Conservation (phyloP, 164 flowering plant species). For the Cinnamomum chago region DNA sequence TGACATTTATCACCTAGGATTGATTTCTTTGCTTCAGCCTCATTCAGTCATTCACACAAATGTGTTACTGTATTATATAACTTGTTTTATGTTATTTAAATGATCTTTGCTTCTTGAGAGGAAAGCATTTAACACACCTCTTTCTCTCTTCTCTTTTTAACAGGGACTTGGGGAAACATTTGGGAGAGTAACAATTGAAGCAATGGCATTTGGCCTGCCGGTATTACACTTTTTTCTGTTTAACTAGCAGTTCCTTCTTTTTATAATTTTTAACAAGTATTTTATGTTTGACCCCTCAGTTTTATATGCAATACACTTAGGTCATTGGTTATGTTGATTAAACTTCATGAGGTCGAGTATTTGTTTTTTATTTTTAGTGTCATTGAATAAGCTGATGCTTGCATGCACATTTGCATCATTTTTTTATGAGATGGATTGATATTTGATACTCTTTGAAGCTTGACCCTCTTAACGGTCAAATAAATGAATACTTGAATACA, state of each 20-base stretch:
- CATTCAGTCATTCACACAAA: not conserved
- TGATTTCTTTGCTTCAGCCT: conserved; percentile 1
- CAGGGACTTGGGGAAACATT: conserved; percentile 97
- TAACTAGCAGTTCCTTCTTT: conserved; percentile 5
- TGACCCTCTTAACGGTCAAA: too few species aligned
- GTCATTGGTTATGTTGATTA: too few species aligned
- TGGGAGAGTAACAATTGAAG: conserved; percentile 97
- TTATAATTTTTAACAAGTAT: not conserved
- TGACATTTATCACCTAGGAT: not conserved
- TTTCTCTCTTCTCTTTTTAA: conserved; percentile 10
- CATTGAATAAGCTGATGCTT: not conserved
- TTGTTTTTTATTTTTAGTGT: too few species aligned
- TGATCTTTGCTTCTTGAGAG: not conserved
- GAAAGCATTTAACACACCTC: not conserved
- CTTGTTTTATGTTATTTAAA: not conserved
- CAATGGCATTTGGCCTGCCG: conserved; percentile 99
- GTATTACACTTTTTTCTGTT: conserved; percentile 33
- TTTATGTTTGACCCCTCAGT: too few species aligned
- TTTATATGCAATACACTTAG: too few species aligned
- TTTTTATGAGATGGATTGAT: too few species aligned
- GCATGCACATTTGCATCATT: not conserved
- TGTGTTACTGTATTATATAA: not conserved
- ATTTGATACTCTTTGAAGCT: too few species aligned
- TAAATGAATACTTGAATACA: too few species aligned
- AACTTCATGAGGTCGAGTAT: not conserved